Conservation (phyloP, 2,329 filamentous ascomycete genomes). For the Penicillium sp. region DNA sequence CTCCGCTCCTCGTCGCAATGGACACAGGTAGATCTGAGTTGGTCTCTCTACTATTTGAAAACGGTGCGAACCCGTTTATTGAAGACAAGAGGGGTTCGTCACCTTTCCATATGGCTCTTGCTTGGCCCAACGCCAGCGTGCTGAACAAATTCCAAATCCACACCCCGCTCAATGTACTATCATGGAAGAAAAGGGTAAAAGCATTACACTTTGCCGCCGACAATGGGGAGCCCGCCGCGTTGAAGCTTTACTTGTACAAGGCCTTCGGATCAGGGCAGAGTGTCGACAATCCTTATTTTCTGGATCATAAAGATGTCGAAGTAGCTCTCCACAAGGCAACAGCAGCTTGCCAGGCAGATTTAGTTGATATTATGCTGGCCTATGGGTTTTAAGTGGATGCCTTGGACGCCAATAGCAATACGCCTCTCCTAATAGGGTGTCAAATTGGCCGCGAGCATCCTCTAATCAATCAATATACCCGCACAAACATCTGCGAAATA, state of each 20-base stretch:
- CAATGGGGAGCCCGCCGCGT: neutral
- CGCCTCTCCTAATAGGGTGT: slow-evolving; percentile 4
- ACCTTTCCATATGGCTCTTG: slow-evolving; percentile 8
- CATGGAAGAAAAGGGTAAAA: neutral
- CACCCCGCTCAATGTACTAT: neutral
- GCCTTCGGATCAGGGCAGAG: neutral
- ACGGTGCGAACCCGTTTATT: slow-evolving; percentile 7
- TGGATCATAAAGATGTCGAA: neutral
- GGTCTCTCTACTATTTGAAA: slow-evolving; percentile 3
- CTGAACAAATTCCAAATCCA: slow-evolving; percentile 1
- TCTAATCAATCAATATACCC: neutral
- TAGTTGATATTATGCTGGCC: slow-evolving; percentile 1
- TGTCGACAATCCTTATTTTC: neutral
- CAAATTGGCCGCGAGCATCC: neutral
- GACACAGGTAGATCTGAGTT: slow-evolving; percentile 4
- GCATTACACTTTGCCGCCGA: slow-evolving; percentile 5
- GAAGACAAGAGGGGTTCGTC: slow-evolving; percentile 3
- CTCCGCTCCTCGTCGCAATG: slow-evolving; percentile 9
- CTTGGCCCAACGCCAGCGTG: slow-evolving; percentile 1
- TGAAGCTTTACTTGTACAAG: slow-evolving; percentile 1
- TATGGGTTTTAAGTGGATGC: slow-evolving; percentile 2
- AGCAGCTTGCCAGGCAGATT: slow-evolving; percentile 1
- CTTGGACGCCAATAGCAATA: neutral
- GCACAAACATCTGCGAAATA: slow-evolving; percentile 4
- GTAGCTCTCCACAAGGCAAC: slow-evolving; percentile 5